Evolutionary conservation across 805 yeast genomes (phyloP), one percentile per base, ranked within the genome.

Genomic region (Candida germanica): DNA sequence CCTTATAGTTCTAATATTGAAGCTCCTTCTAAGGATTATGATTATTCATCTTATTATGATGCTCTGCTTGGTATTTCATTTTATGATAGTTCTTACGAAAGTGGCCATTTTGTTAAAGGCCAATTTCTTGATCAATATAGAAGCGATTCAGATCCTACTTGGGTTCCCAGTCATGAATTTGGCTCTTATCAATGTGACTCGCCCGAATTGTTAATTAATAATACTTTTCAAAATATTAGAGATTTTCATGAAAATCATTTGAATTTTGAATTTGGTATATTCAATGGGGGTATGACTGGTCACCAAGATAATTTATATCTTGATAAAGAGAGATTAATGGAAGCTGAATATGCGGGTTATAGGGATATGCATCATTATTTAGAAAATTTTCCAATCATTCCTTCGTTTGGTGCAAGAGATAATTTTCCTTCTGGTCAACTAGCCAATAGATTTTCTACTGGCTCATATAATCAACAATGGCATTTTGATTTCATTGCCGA

Each of bases 251-350:
- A 46, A 22, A 45, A 47, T 28, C 63, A 64, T 31, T 36, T 43
- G 16, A 48, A 61, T 10, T 80, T 72, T 47, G 82, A 79, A 33
- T 81, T 81, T 51, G 73, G 82, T 1, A 58, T 82, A 22, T 82
- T 82, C 65, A 82, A 87, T 3, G 88, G 88, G 36, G 89, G 81
- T 47, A 64, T 80, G 51, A 79, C 78, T 31, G 87, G 81, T 53
- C 87, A 81, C 51, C 21, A 26, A n/a, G 79, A 74, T 43, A 77
- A 71, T 38, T 47, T 61, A 7, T 61, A 66, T 26, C 65, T 69
- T 47, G 71, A 70, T 35, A 62, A 72, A 31, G 82, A 78, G 25
- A 73, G 75, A 40, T 86, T 83, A 40, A 84, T 69, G 4, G 83
- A 71, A 5, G 79, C 81, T 8, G 91, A 83, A 35, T 78, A 87